Percentiles rank a stretch among this genome's conserved stretches.
phyloP scores from a whole-genome alignment of 1,139 yeast genomes.

The Suhomyces choctaworum region DNA sequence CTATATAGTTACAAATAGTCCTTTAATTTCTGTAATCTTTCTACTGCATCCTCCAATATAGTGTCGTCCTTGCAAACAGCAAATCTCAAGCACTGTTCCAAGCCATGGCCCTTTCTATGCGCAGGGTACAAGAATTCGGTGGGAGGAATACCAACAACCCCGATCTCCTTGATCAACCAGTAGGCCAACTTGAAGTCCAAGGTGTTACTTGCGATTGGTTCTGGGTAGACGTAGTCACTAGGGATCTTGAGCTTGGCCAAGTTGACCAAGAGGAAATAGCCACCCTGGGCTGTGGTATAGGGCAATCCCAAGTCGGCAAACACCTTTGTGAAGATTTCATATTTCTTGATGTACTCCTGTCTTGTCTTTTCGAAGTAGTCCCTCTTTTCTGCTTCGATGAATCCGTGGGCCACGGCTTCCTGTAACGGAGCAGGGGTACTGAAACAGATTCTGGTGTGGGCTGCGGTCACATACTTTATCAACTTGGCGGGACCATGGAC shows the following conservation, averaged over 20 bases:
- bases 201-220: conserved; percentile 59
- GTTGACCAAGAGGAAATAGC: conserved; percentile 87
- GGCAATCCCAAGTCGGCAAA: conserved; percentile 88
- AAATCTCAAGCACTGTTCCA: conserved; percentile 84
- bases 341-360: conserved; percentile 65
- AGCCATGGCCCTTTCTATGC: conserved; percentile 66
- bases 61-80: conserved; percentile 94
- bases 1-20: conserved; percentile 38
- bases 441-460: conserved; percentile 91
- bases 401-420: conserved; percentile 83
- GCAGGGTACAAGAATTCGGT: conserved; percentile 74
- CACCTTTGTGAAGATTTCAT: conserved; percentile 65
- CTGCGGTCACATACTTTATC: conserved; percentile 78
- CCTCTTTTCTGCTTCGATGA: conserved; percentile 58
- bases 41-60: conserved; percentile 77
- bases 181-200: conserved; percentile 85
- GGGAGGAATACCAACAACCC: conserved; percentile 96
- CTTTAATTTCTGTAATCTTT: conserved; percentile 67
- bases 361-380: conserved; percentile 72
- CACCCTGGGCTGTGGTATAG: conserved; percentile 88
- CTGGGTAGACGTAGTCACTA: conserved; percentile 67
- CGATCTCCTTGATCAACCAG: conserved; percentile 90
- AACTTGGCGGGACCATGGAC: conserved; percentile 83
- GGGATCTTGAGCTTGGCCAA: conserved; percentile 82
- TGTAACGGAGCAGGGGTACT: conserved; percentile 92